Evolutionary conservation across 768 basidiomycete genomes (phyloP), one percentile per base, ranked within the genome.

Genomic region (Rhodotorula babjevae): DNA sequence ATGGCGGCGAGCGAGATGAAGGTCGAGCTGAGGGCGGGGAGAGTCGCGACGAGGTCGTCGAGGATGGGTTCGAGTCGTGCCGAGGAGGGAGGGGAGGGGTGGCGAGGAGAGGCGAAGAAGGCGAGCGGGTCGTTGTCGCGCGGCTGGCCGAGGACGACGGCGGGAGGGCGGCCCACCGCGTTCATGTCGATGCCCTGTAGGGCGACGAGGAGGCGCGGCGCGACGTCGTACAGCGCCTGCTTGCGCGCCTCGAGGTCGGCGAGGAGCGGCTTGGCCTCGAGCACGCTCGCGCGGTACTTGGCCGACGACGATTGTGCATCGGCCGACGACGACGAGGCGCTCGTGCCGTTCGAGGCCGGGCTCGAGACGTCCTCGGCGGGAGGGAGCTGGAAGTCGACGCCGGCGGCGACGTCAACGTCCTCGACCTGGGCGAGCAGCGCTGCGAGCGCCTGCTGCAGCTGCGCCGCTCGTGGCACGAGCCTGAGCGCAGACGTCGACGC

Each of bases 141-240:
- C 5, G 73, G 73, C 40, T 74, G 73, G 12, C 59, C 29, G 1
- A 66, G 50, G 12, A 14, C 31, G n/a, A 33, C 10, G 69, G 52
- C 3, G 18, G 52, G 12, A 15, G 15, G 55, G 12, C 19, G 11
- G 21, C 42, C 1, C 7, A 16, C 44, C 82, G 50, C 1, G 50
- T 4, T 52, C 50, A 7, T 12, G 23, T 12, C 50, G 23, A 25
- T 25, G 23, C 25, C 8, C 76, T 92, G 91, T 12, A 87, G 80
- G 3, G 85, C 83, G 55, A 87, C 79, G 56, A 93, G 82, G 46
- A 92, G 81, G 14, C 84, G 81, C 21, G 87, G 83, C 29, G 86
- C 84, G 71, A 90, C 88, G 72, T 92, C 91, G 77, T 89, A 90
- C 16, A 91, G 81, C 1, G 88, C 85, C 78, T 93, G 92, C 52